A percentile compares a stretch with the other conserved stretches of the same genome.
Conservation (phyloP, 345 rosid species). For the Pistacia atlantica region DNA sequence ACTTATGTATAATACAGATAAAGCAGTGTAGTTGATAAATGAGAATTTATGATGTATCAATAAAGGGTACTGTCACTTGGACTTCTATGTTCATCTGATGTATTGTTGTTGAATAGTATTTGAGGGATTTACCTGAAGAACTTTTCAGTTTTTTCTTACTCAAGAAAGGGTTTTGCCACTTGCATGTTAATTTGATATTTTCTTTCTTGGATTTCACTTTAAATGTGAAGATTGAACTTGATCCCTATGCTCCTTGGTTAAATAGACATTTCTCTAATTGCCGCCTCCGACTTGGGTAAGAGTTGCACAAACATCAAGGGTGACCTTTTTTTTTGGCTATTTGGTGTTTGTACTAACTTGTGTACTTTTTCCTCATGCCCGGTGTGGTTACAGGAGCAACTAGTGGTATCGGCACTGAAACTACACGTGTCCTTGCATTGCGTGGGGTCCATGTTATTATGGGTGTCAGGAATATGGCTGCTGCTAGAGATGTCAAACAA, state of each 20-base stretch:
- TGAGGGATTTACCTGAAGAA: not conserved
- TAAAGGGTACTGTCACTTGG: too few species aligned
- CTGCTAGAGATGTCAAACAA: constrained; percentile 35
- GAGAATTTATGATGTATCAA: too few species aligned
- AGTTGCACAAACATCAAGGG: not conserved
- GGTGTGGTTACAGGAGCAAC: constrained; percentile 36
- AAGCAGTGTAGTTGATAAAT: too few species aligned
- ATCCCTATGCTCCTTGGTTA: not conserved
- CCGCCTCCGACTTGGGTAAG: constrained; percentile 1
- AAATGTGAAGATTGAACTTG: not conserved
- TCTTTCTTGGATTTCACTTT: not conserved
- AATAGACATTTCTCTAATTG: not conserved
- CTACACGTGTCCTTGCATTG: constrained; percentile 50
- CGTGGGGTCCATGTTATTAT: constrained; percentile 48
- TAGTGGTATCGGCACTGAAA: constrained; percentile 48
- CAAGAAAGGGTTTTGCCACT: too few species aligned
- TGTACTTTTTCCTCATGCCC: not conserved
- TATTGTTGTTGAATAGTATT: not conserved
- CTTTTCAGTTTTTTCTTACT: not conserved
- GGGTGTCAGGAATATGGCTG: constrained; percentile 35
- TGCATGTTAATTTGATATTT: too few species aligned
- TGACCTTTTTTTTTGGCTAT: not conserved
- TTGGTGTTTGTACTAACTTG: not conserved
- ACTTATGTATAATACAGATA: too few species aligned
- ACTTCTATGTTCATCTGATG: not conserved